These are phyloP conservation scores for Phlebiopsis flavidoalba DNA, from an alignment of 768 basidiomycete species.

Conservation along the genomic window DNA sequence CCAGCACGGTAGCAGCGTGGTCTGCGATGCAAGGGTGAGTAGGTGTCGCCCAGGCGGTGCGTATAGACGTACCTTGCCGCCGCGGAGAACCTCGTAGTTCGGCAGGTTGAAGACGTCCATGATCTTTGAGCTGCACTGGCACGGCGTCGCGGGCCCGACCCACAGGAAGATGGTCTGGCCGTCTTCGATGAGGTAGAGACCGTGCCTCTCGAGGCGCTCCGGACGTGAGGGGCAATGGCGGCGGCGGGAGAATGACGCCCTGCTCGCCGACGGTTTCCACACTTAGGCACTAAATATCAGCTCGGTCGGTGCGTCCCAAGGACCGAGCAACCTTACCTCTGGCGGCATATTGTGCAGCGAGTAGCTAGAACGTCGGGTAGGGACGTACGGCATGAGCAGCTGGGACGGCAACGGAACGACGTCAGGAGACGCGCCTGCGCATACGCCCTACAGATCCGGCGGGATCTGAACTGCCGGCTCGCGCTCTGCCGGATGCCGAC, in stretches of 20 bases:
- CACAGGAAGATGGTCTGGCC: conserved; percentile 97
- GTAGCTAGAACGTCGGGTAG: conserved; percentile 93
- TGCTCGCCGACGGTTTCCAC: conserved; percentile 87
- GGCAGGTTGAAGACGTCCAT: conserved; percentile 92
- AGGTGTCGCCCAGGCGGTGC: neutral
- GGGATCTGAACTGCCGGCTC: too few relatives aligned
- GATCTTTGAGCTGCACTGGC: conserved; percentile 70
- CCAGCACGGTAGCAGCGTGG: conserved; percentile 83
- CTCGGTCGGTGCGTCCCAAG: neutral
- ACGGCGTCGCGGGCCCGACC: conserved; percentile 96
- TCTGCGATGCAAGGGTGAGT: conserved; percentile 36
- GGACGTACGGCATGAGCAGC: conserved; percentile 88
- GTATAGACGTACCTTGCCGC: conserved; percentile 74
- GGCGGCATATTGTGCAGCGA: conserved; percentile 94
- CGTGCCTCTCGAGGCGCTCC: conserved; percentile 93
- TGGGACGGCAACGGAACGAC: conserved; percentile 89
- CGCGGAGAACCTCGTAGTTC: conserved; percentile 81
- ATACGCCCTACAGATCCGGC: conserved; percentile 91
- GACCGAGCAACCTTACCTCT: conserved; percentile 49
- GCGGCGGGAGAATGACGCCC: conserved; percentile 83
- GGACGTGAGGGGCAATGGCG: conserved; percentile 83
- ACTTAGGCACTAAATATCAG: conserved; percentile 38
- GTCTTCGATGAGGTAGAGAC: conserved; percentile 95
- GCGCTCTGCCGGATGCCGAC: conserved; percentile 95
- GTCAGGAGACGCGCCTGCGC: conserved; percentile 90